phyloP scores from a whole-genome alignment of 345 rosid species.

The Trapa bicornis region DNA sequence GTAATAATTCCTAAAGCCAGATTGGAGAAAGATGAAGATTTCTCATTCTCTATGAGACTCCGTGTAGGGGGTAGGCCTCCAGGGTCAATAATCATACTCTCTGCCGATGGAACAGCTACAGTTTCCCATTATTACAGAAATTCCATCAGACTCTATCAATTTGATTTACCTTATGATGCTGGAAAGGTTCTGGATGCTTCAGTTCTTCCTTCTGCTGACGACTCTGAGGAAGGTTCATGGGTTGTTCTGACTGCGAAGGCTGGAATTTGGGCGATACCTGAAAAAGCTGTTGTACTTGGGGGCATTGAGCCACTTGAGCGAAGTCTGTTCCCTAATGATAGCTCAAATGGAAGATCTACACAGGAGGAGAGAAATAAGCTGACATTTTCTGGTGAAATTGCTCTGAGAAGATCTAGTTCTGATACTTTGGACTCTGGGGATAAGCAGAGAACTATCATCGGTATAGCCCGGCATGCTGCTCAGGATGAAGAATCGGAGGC shows the following conservation, averaged over 20 bases:
- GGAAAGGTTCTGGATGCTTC: constrained; percentile 97
- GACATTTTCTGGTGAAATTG: constrained; percentile 29
- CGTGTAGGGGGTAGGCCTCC: constrained; percentile 81
- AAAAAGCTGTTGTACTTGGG: constrained; percentile 70
- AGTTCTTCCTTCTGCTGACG: constrained; percentile 60
- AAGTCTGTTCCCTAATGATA: constrained; percentile 77
- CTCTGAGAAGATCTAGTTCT: constrained; percentile 56
- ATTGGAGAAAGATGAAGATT: constrained; percentile 66
- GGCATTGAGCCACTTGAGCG: constrained; percentile 48
- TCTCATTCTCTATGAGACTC: constrained; percentile 83
- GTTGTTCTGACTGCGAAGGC: constrained; percentile 84
- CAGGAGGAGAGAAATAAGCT: constrained; percentile 54
- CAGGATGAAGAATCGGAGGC: constrained; percentile 89
- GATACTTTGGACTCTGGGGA: constrained; percentile 51
- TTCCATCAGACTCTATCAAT: constrained; percentile 72
- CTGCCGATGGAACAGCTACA: constrained; percentile 94
- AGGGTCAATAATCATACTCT: constrained; percentile 77
- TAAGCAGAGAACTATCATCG: constrained; percentile 34
- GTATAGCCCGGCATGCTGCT: constrained; percentile 50
- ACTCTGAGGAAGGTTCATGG: constrained; percentile 80
- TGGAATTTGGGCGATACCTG: constrained; percentile 97
- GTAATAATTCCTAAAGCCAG: constrained; percentile 96
- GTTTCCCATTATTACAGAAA: constrained; percentile 60
- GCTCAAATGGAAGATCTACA: constrained; percentile 66
- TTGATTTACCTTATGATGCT: constrained; percentile 87